These are phyloP conservation scores for Thozetella sp. DNA, from an alignment of 495 filamentous ascomycete genomes.

Conservation along the genomic window DNA sequence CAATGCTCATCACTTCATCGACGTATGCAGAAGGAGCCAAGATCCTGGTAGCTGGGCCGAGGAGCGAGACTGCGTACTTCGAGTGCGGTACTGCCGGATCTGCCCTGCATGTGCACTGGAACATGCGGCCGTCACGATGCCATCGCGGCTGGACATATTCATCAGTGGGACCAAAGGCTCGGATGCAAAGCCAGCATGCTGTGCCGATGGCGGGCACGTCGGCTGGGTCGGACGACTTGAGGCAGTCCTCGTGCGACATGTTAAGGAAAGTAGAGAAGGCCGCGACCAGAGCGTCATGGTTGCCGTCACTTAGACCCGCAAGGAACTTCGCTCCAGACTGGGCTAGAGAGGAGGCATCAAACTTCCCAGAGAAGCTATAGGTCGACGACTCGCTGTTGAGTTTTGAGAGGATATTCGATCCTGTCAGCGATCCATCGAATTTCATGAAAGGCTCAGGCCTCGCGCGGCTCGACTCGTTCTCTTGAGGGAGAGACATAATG, in stretches of 20 bases:
- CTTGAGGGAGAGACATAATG: too few relatives aligned
- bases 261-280: background rate
- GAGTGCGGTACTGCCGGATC: background rate
- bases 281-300: background rate
- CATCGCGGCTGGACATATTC: constrained; percentile 1
- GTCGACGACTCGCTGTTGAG: too few relatives aligned
- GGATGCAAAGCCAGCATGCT: background rate
- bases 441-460: too few relatives aligned
- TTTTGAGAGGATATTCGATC: too few relatives aligned
- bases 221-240: background rate
- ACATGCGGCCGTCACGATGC: background rate
- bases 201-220: background rate
- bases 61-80: background rate
- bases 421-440: too few relatives aligned
- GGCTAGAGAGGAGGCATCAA: background rate
- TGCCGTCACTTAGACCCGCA: background rate
- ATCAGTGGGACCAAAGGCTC: background rate
- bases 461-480: too few relatives aligned
- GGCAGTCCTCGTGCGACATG: background rate
- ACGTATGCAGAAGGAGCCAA: background rate
- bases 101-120: background rate
- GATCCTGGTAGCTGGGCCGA: background rate
- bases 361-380: background rate
- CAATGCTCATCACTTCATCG: background rate
- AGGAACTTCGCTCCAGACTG: background rate